Evolutionary conservation across 345 rosid genomes (phyloP), one percentile per base, ranked within the genome.

Genomic region (Lepidium africanum): DNA sequence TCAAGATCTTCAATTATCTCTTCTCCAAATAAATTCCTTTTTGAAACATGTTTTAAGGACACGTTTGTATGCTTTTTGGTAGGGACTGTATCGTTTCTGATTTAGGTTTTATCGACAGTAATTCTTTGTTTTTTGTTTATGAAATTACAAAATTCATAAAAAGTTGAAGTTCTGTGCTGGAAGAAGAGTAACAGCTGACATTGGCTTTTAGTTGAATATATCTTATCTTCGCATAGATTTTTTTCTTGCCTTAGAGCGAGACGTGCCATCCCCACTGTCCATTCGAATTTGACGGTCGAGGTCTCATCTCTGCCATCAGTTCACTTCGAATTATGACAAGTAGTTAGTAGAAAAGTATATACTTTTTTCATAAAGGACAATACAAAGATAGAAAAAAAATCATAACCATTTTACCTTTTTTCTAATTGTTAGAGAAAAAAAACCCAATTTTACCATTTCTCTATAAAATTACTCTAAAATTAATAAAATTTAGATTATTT

Each of bases 251-350:
- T 56, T 39, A 41, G 19, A 51, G 65, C 47, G 62, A 61, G 59
- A 74, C 78, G 78, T 67, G 77, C 77, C 79, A 60, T 55, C 75
- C 51, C 40, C 68, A 43, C 59, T 43, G 60, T 15, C 77, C 82
- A 50, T 57, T 43, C 61, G 45, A 67, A 47, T 52, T 71, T 7
- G 7, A 71, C 77, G 79, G 79, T 40, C 69, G 19, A 55, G 82
- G 75, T 71, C 63, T 51, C 70, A 59, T 69, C 71, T 68, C 39
- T 19, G 21, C 3, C 37, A 37, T 37, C 43, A 27, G 10, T 37
- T 43, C 14, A 7, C 46, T 71, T 54, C 56, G 36, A 1, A 53
- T 62, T 43, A 43, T 12, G 63, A 62, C 63, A 71, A 71, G 75
- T 62, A 42, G 63, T 61, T 51, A 71, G 62, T 42, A 42, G 47